These are phyloP conservation scores for Torulaspora globosa DNA, from an alignment of 1,139 yeast genomes.

Conservation along the genomic window DNA sequence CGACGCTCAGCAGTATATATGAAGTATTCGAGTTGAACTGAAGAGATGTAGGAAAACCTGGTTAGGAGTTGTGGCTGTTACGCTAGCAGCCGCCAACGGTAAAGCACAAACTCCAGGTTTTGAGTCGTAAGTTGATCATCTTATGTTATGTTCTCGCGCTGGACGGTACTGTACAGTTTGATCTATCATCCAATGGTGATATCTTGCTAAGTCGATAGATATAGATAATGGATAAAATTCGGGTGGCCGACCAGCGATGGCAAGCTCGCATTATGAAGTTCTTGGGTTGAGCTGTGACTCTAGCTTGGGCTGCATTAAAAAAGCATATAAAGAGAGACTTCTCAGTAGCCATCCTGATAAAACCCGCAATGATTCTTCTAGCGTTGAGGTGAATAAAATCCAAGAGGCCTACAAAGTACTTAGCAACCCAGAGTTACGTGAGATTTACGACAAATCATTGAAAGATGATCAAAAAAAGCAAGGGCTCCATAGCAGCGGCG, in stretches of 20 bases:
- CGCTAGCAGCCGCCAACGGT: too few species aligned
- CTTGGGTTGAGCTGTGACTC: conserved; percentile 47
- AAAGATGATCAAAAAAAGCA: conserved; percentile 41
- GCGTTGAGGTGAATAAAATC: conserved; percentile 38
- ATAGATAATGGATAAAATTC: not conserved
- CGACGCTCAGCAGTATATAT: too few species aligned
- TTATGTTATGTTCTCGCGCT: not conserved
- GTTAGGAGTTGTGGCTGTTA: not conserved
- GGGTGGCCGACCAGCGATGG: conserved; percentile 1
- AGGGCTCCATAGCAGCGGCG: conserved; percentile 54
- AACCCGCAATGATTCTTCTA: conserved; percentile 22
- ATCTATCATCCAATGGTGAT: too few species aligned
- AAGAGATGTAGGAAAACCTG: too few species aligned
- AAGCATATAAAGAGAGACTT: conserved; percentile 59
- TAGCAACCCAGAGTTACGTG: conserved; percentile 40
- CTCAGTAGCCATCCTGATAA: conserved; percentile 77
- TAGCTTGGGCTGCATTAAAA: conserved; percentile 44
- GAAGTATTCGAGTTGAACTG: too few species aligned
- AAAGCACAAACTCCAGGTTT: too few species aligned
- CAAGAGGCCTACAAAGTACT: conserved; percentile 60
- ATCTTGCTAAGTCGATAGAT: too few species aligned
- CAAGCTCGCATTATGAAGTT: conserved; percentile 45
- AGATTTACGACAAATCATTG: conserved; percentile 48
- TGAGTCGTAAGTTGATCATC: not conserved
- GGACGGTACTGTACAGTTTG: not conserved